Evolutionary conservation across 495 filamentous ascomycete genomes (phyloP), one percentile per base, ranked within the genome.

Genomic region (Rostrohypoxylon terebratum): DNA sequence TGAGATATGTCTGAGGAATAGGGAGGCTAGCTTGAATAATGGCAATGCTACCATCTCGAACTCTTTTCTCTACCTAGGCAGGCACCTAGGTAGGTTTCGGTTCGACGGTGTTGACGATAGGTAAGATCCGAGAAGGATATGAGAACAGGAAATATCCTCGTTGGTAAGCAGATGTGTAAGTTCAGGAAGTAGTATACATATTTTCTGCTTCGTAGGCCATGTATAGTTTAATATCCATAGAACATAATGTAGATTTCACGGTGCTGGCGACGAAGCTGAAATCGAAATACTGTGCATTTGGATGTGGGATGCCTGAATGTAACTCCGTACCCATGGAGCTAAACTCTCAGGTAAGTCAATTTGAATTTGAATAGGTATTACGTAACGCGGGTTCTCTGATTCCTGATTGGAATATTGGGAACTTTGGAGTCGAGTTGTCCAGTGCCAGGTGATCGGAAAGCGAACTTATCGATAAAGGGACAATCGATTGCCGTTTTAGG

Each of bases 1-100:
- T 57, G 86, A 88, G n/a, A 88, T 73, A 67, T 88, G 79, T 65
- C 84, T 81, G 63, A 86, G 77, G 64, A 88, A 85, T 20, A 85
- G 77, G 34, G 83, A 71, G 3, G 81, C 82, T 70, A 83, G 78
- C 72, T 85, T 84, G 74, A 83, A 82, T 3, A 83, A 76, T 34
- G 83, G 83, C 16, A 87, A 76, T 59, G 83, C 80, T 59, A 85
- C 87, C 87, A 88, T 89, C 64, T 67, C 58, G 66, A 13, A 66
- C 61, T 31, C 25, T 54, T 8, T 57, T 21, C 31, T 68, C 28
- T 21, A 38, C 21, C 21, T 53, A 53, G 42, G 42, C 42, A 45
- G 2, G 20, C 40, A 44, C 28, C 18, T 59, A 42, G 8, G 55
- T 25, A 21, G 51, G 18, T 11, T 66, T 53, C 20, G 62, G 7